Base-by-base conservation (phyloP, 768 basidiomycete species). In the Lactifluus echinatus region DNA sequence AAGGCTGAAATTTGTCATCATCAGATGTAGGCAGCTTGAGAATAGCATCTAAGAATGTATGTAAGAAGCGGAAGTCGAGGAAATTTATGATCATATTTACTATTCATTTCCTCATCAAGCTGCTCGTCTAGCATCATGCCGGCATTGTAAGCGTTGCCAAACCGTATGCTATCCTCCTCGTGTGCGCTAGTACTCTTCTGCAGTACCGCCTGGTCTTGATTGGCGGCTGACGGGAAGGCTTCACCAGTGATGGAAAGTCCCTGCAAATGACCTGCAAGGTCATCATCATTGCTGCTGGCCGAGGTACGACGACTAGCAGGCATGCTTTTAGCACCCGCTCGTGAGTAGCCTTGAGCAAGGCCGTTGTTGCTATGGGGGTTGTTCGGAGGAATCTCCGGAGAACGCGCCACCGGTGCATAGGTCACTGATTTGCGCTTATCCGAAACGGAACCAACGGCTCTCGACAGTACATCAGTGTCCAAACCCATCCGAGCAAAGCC, bases 61-160 rank as follows among this genome's bases (percentile, higher is more conserved):
- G 51, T 40, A 61, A 59, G 56, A 52, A 50, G 50, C 37, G 29
- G 11, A 8, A 37, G 15, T 55, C 56, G 36, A 43, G 31, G 1
- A 34, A 24, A 17, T 26, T 11, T 12, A 33, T 31, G 21, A 44
- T 24, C 8, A 15, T 57, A 79, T 87, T 65, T 64, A 93, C 92
- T 93, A 67, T 93, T 85, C 83, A 95, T 93, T 69, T 95, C 93
- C 72, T 90, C 83, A 67, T 95, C 93, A 63, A 95, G 72, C 66
- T 94, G 91, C 69, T 94, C 89, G 64, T 95, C 93, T 60, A 95
- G 74, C 83, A 94, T 84, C 84, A 92, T 86, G 29, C 89, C 89
- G 39, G 87, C 81, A 66, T 90, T 91, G 70, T 83, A 89, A 33
- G 76, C 76, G 59, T 77, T 82, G 8, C 80, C 80, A 66, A 82